Percentiles rank a stretch among this genome's conserved stretches.
Conservation (phyloP, 768 basidiomycete species). For the Cyclocybe aegerita region DNA sequence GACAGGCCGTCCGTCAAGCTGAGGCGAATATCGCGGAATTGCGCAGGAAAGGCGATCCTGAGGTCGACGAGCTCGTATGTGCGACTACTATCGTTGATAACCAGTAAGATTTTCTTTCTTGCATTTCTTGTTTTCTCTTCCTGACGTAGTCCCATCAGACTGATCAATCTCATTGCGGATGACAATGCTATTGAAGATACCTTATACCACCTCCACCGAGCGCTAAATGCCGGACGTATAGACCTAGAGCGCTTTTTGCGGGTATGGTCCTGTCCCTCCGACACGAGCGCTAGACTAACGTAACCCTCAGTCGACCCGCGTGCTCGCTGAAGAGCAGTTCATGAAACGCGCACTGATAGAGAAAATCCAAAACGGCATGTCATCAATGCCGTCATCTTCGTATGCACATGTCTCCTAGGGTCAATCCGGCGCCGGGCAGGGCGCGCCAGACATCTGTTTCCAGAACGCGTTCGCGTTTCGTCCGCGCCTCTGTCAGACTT, state of each 20-base stretch:
- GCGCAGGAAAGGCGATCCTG: constrained; percentile 82
- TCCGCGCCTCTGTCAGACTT: too few relatives aligned
- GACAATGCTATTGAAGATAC: constrained; percentile 99
- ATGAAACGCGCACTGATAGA: constrained; percentile 94
- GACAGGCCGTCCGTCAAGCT: constrained; percentile 59
- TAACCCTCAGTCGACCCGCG: constrained; percentile 66
- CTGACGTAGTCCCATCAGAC: constrained; percentile 41
- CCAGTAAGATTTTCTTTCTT: constrained; percentile 60
- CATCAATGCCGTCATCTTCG: constrained; percentile 43
- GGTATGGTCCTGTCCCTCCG: constrained; percentile 41
- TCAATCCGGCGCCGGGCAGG: too few relatives aligned
- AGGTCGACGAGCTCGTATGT: constrained; percentile 96
- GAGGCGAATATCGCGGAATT: constrained; percentile 78
- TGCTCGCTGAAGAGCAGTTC: constrained; percentile 93
- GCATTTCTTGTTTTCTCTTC: background rate
- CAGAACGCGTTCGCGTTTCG: too few relatives aligned
- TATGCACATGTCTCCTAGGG: constrained; percentile 21
- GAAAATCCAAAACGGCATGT: constrained; percentile 72
- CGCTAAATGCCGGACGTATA: constrained; percentile 85
- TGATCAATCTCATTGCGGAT: constrained; percentile 97
- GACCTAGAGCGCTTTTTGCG: constrained; percentile 94
- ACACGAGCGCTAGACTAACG: constrained; percentile 7
- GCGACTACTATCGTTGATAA: constrained; percentile 95
- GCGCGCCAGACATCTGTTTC: too few relatives aligned
- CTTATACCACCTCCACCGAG: constrained; percentile 93